Base-by-base conservation (phyloP, 352 stramenopile genomes). In the Globisporangium abappressorium region DNA sequence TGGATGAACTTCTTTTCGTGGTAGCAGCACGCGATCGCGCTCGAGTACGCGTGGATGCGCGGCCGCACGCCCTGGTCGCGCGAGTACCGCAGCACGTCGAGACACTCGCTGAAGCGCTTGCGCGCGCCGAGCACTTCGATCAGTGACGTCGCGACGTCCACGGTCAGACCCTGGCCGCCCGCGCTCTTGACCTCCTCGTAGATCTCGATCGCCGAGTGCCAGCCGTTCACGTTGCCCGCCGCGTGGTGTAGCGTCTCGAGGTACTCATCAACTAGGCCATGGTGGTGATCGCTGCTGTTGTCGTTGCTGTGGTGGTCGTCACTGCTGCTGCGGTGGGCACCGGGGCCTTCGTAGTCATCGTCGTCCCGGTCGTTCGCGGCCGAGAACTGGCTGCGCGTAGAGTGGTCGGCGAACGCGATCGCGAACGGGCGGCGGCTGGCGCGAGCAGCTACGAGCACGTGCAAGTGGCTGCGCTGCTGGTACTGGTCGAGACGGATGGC, bases 11-110 rank as follows among this genome's bases (percentile, higher is more conserved):
- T 69, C 56, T 83, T 57, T 36, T 90, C 77, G 61, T 88, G 81
- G 75, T 95, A 95, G 72, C 87, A 94, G 38, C 80, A 89, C 65
- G 81, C 75, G 66, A 95, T 91, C 49, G 84, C 81, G 62, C 73
- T 82, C 51, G 87, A 95, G 78, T 95, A 95, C 41, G 85, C 75
- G 66, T 91, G 82, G 65, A 95, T 95, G 46, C 84, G 85, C 20
- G 87, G 85, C 3, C 87, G 85, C n/a, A 91, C 62, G 54, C 84
- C 82, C 53, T 92, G 75, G 22, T 88, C 75, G 26, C 87, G 80
- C 24, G 84, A 68, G 62, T 87, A 95, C 6, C 80, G 78, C 54
- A 95, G 70, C 60, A 88, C 74, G 0, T 84, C 78, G 57, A 95
- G 78, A 68, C 83, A 89, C 47, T 92, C 84, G 18, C 72, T 47